Base-by-base conservation (phyloP, 352 stramenopile genomes). In the Pythium rishiriense region DNA sequence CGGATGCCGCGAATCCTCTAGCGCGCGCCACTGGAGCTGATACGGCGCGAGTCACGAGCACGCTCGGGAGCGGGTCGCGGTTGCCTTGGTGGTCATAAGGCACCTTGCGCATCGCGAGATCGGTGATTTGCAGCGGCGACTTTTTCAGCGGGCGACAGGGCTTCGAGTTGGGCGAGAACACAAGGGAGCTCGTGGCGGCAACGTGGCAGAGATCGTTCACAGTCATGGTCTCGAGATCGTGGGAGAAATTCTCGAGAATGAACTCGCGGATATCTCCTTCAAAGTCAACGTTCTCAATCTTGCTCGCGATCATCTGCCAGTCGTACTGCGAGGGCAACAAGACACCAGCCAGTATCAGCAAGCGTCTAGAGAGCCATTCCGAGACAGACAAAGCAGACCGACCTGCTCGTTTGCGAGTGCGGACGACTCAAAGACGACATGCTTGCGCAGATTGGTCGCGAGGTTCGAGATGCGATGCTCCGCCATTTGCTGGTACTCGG, bases 401-500 rank as follows among this genome's bases (percentile, higher is more conserved):
- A 91, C 85, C 78, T 94, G 86, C 46, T 88, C 73, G 54, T 93
- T 93, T 17, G 84, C 84, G 8, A 95, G 75, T n/a, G 79, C 74
- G 5, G 84, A 91, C 3, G 83, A 88, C 58, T 91, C 83, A 66
- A 93, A 95, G 1, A 93, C 74, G 3, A 93, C 81, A 39, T 95
- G 84, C 51, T 95, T 95, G 26, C 85, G 84, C 11, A 95, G 65
- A 48, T 88, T 93, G 12, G 75, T 88, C 0, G 79, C 66, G 24
- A 95, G 60, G n/a, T 81, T 91, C 10, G 72, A 78, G 37, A 93
- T 87, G 4, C 81, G 74, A 45, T 88, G 69, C 64, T 93, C 86
- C 0, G 86, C 80, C n/a, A 93, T 81, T 78, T 92, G 79, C 83
- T 95, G 86, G 42, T 93, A 95, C 17, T 93, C 86, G 41, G 79